Conservation (phyloP, 495 filamentous ascomycete genomes). For the Parmelia sp. region DNA sequence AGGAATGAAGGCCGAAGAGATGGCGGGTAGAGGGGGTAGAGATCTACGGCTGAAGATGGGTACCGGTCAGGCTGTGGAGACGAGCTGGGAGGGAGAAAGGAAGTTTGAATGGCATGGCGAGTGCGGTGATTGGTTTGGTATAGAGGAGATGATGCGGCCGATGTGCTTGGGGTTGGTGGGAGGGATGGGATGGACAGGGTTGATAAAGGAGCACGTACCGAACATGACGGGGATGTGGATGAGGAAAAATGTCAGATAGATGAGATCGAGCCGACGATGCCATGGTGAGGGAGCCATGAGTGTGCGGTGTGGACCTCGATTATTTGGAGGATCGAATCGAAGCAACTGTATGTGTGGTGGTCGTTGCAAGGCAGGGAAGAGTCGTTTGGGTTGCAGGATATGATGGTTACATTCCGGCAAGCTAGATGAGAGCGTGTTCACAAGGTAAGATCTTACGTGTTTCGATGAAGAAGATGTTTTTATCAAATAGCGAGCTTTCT, state of each 20-base stretch:
- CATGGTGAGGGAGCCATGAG: slow-evolving; percentile 11
- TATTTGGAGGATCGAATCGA: not conserved
- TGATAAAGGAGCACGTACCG: slow-evolving; percentile 3
- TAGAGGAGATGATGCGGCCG: not conserved
- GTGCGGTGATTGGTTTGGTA: too few relatives aligned
- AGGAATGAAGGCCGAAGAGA: slow-evolving; percentile 15
- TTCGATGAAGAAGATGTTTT: too few relatives aligned
- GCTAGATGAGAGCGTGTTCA: too few relatives aligned
- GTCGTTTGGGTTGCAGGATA: not conserved
- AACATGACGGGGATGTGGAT: slow-evolving; percentile 28
- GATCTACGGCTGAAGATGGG: slow-evolving; percentile 21
- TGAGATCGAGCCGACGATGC: slow-evolving; percentile 11
- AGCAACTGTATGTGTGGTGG: not conserved
- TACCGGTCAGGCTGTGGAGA: not conserved
- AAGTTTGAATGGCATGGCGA: too few relatives aligned
- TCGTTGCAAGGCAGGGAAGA: not conserved
- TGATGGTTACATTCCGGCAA: not conserved
- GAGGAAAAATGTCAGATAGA: slow-evolving; percentile 25
- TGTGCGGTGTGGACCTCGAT: not conserved
- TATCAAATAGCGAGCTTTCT: not conserved
- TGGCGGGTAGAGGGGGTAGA: slow-evolving; percentile 24
- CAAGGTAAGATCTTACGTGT: too few relatives aligned
- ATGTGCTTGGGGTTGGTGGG: not conserved
- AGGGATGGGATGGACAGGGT: not conserved
- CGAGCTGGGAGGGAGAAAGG: not conserved